Percentiles rank a stretch among this genome's conserved stretches.
Evolutionary conservation across 371 early-diverging fungal genomes (phyloP).

Genomic region (Entomophthora muscae): DNA sequence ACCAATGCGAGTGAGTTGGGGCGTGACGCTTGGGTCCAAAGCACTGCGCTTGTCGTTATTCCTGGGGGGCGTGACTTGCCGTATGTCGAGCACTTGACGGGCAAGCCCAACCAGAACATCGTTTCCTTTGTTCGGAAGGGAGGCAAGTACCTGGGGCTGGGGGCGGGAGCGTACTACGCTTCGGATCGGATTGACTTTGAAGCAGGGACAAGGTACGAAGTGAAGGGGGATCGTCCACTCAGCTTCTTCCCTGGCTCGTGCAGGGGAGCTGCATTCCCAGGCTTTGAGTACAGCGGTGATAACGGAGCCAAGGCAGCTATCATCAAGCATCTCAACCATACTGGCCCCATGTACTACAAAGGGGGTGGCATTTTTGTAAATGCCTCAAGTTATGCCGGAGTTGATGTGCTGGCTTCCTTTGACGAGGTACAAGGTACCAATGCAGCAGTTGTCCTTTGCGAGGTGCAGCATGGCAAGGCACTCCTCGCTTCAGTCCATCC

Average conservation of each 20-base stretch:
- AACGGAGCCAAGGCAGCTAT: slow-evolving; percentile 26
- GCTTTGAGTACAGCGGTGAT: slow-evolving; percentile 67
- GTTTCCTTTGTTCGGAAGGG: slow-evolving; percentile 49
- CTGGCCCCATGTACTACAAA: too few species aligned
- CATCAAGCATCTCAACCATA: too few species aligned
- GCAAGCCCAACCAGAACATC: slow-evolving; percentile 37
- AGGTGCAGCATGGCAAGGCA: too few species aligned
- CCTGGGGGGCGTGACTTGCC: slow-evolving; percentile 84
- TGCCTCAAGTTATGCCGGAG: too few species aligned
- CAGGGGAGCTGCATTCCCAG: slow-evolving; percentile 52
- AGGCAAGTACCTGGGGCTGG: slow-evolving; percentile 78
- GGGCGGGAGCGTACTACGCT: slow-evolving; percentile 87
- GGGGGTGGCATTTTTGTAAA: too few species aligned
- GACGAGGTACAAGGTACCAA: too few species aligned
- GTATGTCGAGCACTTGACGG: slow-evolving; percentile 46
- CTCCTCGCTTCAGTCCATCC: too few species aligned
- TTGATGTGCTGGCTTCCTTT: too few species aligned
- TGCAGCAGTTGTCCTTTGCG: too few species aligned
- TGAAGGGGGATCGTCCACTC: slow-evolving; percentile 53
- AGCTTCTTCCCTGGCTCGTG: slow-evolving; percentile 51
- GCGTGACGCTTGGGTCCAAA: too few species aligned
- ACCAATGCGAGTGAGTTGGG: too few species aligned
- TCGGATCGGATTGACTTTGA: slow-evolving; percentile 57
- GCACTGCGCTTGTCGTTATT: too few species aligned
- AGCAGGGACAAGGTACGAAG: slow-evolving; percentile 35